These are phyloP conservation scores for Paramecium sonneborni DNA, from an alignment of 73 alveolate species.

Conservation along the genomic window DNA sequence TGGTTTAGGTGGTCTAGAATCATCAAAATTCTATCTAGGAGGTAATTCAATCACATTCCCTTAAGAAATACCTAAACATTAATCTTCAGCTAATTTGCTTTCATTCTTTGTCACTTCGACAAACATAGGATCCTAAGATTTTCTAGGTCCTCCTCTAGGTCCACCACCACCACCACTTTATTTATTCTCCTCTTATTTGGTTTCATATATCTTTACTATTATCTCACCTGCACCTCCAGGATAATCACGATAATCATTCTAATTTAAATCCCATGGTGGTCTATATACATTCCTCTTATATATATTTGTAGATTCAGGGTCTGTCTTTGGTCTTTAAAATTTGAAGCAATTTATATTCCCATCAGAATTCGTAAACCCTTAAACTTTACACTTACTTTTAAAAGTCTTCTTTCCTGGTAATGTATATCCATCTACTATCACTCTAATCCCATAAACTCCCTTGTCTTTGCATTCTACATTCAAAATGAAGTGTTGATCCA, in stretches of 20 bases:
- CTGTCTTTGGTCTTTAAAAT: constrained; percentile 8
- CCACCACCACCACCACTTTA: neutral
- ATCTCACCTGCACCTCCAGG: constrained; percentile 52
- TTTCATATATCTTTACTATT: constrained; percentile 43
- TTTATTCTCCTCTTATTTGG: neutral
- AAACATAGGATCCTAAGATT: neutral
- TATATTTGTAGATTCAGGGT: neutral
- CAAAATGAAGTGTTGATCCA: neutral
- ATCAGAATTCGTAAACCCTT: neutral
- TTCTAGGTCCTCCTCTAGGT: constrained; percentile 2
- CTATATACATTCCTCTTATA: neutral
- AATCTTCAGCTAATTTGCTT: neutral
- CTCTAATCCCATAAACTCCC: constrained; percentile 42
- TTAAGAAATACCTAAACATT: neutral
- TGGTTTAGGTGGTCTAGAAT: neutral
- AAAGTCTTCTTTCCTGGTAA: constrained; percentile 44
- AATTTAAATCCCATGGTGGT: constrained; percentile 26
- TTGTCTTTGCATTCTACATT: constrained; percentile 19
- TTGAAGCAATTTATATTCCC: constrained; percentile 21
- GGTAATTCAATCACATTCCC: constrained; percentile 50
- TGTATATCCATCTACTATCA: constrained; percentile 28
- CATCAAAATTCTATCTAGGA: neutral
- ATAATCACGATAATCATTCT: constrained; percentile 32
- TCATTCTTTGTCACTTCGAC: neutral
- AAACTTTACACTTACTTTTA: neutral